Percentiles rank a stretch among this genome's conserved stretches.
Conservation (phyloP, 352 stramenopile genomes). For the Globisporangium nunn region DNA sequence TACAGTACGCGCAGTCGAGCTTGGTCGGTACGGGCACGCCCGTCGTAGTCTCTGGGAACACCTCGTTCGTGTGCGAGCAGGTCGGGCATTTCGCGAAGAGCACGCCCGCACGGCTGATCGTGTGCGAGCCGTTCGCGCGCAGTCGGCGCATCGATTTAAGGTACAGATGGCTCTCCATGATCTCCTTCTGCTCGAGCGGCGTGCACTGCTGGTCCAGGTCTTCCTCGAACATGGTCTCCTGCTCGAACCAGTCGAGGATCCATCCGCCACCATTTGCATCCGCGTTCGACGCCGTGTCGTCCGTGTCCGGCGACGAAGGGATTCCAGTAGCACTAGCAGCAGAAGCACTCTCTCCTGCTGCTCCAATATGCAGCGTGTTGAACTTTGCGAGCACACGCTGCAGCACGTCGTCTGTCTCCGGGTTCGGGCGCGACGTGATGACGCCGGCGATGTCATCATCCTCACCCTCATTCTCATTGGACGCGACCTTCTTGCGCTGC, state of each 20-base stretch:
- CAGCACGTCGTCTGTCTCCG: slow-evolving; percentile 47
- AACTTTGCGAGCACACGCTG: slow-evolving; percentile 42
- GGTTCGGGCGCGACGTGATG: slow-evolving; percentile 2
- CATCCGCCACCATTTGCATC: slow-evolving; percentile 14
- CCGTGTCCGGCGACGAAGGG: slow-evolving; percentile 1
- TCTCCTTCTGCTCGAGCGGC: slow-evolving; percentile 59
- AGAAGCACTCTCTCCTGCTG: neutral
- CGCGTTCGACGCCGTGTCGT: neutral
- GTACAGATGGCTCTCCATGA: slow-evolving; percentile 64
- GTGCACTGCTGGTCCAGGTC: slow-evolving; percentile 76
- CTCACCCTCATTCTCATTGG: neutral
- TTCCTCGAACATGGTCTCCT: slow-evolving; percentile 89
- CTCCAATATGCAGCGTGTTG: slow-evolving; percentile 3
- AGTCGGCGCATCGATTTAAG: slow-evolving; percentile 58
- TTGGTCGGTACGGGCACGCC: slow-evolving; percentile 46
- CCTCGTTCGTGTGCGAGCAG: slow-evolving; percentile 55
- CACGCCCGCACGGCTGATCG: slow-evolving; percentile 40
- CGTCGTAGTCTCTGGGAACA: slow-evolving; percentile 52
- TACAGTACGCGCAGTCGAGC: slow-evolving; percentile 71
- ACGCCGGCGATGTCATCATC: too few relatives aligned
- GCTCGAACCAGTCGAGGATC: slow-evolving; percentile 83
- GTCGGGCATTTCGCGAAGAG: slow-evolving; percentile 43
- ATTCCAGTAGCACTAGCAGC: neutral
- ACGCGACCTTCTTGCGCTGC: slow-evolving; percentile 7
- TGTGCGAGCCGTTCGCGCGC: slow-evolving; percentile 21